Base-by-base conservation (phyloP, 768 basidiomycete species). In the Naganishia antarctica region DNA sequence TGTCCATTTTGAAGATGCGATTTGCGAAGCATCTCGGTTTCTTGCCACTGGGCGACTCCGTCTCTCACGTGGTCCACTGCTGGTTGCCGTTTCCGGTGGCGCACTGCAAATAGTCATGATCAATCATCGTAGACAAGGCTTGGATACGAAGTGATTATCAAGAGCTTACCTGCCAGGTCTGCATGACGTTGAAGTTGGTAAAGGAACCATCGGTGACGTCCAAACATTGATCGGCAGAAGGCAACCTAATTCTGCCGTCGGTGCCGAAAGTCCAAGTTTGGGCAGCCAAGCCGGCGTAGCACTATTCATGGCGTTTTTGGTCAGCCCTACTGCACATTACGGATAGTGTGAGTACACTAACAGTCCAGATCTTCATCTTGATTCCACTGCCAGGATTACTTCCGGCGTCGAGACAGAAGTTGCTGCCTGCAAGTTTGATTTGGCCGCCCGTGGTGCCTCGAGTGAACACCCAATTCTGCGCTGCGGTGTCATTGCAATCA, bases 321-420 rank as follows among this genome's bases (percentile, higher is more conserved):
- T 60, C 46, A 34, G 65, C n/a, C 37, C 16, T 13, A 5, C 5
- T 28, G 16, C 18, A n/a, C 3, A 49, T 13, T 4, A 61, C 4
- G 37, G 7, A 11, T 7, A 47, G 11, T 25, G 18, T 34, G 11
- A 5, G 2, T n/a, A 23, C 48, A 57, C 68, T 60, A 25, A 66
- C 65, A 4, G 67, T 67, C 70, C 69, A 72, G 57, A 73, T 68
- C 65, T 71, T 73, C 58, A 66, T 60, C 61, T 69, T 50, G 32
- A 57, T 65, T 11, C 72, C 72, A 51, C 68, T 66, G 7, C 61
- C 47, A 25, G 71, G 70, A 34, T 34, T 61, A 3, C 48, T 48
- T 23, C 71, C 70, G 7, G 70, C 66, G 57, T 74, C 71, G 13
- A 72, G 61, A 53, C 71, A 74, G 62, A 61, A 71, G 64, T 70